phyloP scores from a whole-genome alignment of 2,329 filamentous ascomycete species.

The Trichoderma citrinoviride region DNA sequence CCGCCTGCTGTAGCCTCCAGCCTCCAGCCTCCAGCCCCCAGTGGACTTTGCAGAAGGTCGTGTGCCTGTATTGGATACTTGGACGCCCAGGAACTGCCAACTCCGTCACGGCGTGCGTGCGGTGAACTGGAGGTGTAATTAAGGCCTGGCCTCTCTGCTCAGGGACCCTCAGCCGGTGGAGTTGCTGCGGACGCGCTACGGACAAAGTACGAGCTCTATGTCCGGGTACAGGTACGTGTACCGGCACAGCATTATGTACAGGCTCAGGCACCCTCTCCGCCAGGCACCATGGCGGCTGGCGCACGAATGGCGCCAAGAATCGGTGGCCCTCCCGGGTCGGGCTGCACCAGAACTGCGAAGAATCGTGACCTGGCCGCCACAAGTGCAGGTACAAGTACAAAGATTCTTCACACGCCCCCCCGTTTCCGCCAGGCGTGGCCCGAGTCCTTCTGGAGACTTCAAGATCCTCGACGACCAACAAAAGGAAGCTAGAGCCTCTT shows the following conservation, averaged over 20 bases:
- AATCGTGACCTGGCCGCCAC: neutral
- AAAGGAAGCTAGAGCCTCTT: constrained; percentile 17
- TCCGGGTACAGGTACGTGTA: neutral
- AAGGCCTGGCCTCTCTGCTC: constrained; percentile 4
- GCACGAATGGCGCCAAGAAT: neutral
- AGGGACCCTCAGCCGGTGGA: constrained; percentile 2
- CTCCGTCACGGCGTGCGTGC: neutral
- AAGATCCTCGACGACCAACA: neutral
- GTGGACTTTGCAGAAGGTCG: neutral
- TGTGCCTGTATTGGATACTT: neutral
- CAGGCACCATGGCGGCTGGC: neutral
- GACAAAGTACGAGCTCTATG: neutral
- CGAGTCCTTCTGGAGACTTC: neutral
- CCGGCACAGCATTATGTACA: neutral
- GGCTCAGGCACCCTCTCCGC: neutral
- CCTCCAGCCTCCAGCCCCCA: neutral
- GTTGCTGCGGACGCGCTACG: constrained; percentile 13
- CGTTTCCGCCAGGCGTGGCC: neutral
- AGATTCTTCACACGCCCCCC: neutral
- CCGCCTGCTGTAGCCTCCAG: neutral
- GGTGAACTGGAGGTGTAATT: neutral
- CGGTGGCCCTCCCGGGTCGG: constrained; percentile 14
- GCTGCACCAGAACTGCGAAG: constrained; percentile 13
- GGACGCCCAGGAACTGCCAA: neutral
- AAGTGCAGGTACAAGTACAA: neutral